Evolutionary conservation across 371 early-diverging fungal genomes (phyloP), one percentile per base, ranked within the genome.

Genomic region (Catenaria anguillulae): DNA sequence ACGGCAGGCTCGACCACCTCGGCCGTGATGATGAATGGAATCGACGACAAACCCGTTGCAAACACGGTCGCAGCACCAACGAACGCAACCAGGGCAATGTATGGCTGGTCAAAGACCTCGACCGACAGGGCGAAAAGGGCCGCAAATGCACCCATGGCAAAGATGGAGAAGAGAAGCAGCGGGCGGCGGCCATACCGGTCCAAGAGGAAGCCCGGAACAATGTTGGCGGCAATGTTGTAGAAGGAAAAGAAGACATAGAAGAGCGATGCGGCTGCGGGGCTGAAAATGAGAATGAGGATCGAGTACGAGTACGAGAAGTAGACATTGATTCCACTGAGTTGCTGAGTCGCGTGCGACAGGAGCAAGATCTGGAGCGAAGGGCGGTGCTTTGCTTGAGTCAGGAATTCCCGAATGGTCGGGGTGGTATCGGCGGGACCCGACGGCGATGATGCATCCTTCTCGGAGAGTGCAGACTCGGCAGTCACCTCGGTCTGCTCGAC

Each of bases 171-270:
- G 2, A 58, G 43, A n/a, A 36, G 23, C 31, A 58, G 17, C 58
- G 36, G 36, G 40, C 58, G 58, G 43, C 58, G 58, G 43, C 58
- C 58, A 24, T 40, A 58, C 29, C 58, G 36, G 21, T 58, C 58
- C 5, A 58, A 36, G 29, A 58, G 31, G 58, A 33, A 26, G 10
- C 36, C 37, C 29, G 40, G 43, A 31, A 58, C 21, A 10, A 58
- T 10, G 26, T n/a, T 10, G 29, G 36, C 2, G 24, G 36, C 24
- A 36, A 58, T 29, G 43, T 50, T 21, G 52, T 58, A 58, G 52
- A 13, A 26, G 36, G 33, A 33, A 23, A 58, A 40, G 43, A 33
- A 58, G 17, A 58, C 42, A 31, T 36, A 40, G 31, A 58, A 58
- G 15, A 42, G 36, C 24, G 33, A 13, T 1, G 52, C 52, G 15